phyloP scores from a whole-genome alignment of 1,284 basidiomycete genomes.

The Chalciporus piperatoides region DNA sequence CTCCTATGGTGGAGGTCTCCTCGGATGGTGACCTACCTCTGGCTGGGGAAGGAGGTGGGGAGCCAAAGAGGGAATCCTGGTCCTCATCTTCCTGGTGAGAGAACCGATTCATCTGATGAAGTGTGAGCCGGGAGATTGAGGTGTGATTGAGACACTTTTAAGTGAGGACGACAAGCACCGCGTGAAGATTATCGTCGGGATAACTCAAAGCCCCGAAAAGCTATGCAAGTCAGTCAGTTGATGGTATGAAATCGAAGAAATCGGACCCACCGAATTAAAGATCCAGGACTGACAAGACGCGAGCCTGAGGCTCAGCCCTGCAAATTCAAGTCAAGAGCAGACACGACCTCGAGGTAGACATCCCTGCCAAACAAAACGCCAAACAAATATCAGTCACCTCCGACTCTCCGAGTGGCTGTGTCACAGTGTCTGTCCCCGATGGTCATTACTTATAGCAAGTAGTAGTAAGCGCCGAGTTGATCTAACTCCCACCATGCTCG shows the following conservation, averaged over 20 bases:
- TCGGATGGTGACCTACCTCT: constrained; percentile 71
- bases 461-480: too few species aligned
- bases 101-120: constrained; percentile 22
- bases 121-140: constrained; percentile 17
- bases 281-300: constrained; percentile 1
- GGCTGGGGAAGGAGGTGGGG: constrained; percentile 65
- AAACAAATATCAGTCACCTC: constrained; percentile 14
- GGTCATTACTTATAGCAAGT: too few species aligned
- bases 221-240: not conserved
- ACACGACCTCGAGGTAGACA: not conserved
- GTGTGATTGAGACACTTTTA: constrained; percentile 19
- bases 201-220: not conserved
- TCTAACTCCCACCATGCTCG: too few species aligned
- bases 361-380: constrained; percentile 12
- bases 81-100: constrained; percentile 37
- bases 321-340: not conserved
- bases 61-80: constrained; percentile 74
- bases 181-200: constrained; percentile 8
- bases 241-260: not conserved
- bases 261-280: constrained; percentile 9
- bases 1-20: constrained; percentile 45
- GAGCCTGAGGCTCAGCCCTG: not conserved
- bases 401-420: too few species aligned
- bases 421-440: too few species aligned
- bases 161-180: not conserved